Conservation (phyloP, 106 monocot genomes). For the Dendrobium officinale region DNA sequence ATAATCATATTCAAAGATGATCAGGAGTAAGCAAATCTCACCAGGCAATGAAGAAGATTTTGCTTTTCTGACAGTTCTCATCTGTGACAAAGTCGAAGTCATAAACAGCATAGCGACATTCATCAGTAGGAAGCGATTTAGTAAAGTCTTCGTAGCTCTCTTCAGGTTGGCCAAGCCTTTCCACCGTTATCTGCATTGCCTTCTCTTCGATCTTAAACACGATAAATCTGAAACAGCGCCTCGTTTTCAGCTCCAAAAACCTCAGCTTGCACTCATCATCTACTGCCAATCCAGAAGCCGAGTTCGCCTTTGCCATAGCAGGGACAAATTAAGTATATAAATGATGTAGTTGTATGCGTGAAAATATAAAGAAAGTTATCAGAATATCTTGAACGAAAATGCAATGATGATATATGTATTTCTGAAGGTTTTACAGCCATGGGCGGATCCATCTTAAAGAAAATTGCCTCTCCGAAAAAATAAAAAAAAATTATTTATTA, state of each 20-base stretch:
- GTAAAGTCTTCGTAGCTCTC: slow-evolving; percentile 8
- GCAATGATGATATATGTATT: too few species aligned
- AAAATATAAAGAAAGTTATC: too few species aligned
- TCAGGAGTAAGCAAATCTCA: not conserved
- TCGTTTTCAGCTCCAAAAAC: slow-evolving; percentile 6
- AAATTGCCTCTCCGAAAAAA: too few species aligned
- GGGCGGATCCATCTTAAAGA: too few species aligned
- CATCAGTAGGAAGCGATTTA: not conserved
- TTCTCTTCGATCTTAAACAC: slow-evolving; percentile 8
- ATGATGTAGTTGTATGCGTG: too few species aligned
- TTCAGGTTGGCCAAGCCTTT: not conserved
- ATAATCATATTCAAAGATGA: too few species aligned
- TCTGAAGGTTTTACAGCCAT: too few species aligned
- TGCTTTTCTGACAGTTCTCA: slow-evolving; percentile 55
- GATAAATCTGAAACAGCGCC: not conserved
- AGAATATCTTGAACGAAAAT: too few species aligned
- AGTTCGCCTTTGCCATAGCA: not conserved
- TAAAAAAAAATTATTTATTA: too few species aligned
- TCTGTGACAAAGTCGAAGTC: slow-evolving; percentile 34
- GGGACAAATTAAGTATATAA: too few species aligned
- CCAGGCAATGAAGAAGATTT: slow-evolving; percentile 44
- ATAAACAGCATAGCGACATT: slow-evolving; percentile 8
- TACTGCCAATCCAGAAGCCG: slow-evolving; percentile 7
- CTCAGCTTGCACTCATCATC: slow-evolving; percentile 3
- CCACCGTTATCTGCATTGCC: slow-evolving; percentile 9